Conservation (phyloP, 192 early-diverging fungal species). For the Backusella sp. region DNA sequence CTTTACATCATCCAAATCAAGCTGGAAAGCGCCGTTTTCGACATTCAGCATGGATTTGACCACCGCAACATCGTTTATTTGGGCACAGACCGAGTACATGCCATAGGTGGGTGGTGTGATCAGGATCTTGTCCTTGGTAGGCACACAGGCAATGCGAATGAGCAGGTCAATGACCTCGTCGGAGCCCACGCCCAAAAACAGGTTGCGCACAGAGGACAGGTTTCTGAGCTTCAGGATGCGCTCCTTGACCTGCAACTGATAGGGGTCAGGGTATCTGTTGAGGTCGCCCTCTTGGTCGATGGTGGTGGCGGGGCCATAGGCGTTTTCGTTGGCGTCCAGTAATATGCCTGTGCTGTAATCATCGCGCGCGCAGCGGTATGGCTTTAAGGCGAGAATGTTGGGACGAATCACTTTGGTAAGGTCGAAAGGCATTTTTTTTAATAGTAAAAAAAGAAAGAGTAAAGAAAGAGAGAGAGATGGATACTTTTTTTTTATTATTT, state of each 20-base stretch:
- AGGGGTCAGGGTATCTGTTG: slow-evolving; percentile 96
- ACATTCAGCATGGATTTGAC: slow-evolving; percentile 84
- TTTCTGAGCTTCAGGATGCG: slow-evolving; percentile 68
- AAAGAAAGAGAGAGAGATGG: slow-evolving; percentile 1
- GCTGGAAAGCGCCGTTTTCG: slow-evolving; percentile 65
- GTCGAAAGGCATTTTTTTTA: slow-evolving; percentile 47
- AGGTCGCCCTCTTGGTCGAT: slow-evolving; percentile 51
- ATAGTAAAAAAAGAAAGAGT: neutral
- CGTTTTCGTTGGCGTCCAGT: slow-evolving; percentile 99
- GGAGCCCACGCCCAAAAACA: slow-evolving; percentile 96
- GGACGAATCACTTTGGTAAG: slow-evolving; percentile 70
- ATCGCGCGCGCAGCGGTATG: slow-evolving; percentile 98
- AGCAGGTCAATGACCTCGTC: slow-evolving; percentile 96
- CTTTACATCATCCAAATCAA: slow-evolving; percentile 59
- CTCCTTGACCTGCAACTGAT: slow-evolving; percentile 83
- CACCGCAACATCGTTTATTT: slow-evolving; percentile 92
- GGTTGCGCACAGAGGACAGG: slow-evolving; percentile 62
- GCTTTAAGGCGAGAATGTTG: slow-evolving; percentile 77
- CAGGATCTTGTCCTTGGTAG: slow-evolving; percentile 88
- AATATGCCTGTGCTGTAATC: slow-evolving; percentile 93
- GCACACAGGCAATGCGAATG: slow-evolving; percentile 85
- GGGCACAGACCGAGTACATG: slow-evolving; percentile 94
- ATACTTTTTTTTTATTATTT: neutral
- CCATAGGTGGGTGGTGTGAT: slow-evolving; percentile 99
- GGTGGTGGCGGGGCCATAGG: slow-evolving; percentile 66